Percentiles rank a stretch among this genome's conserved stretches.
Evolutionary conservation across 176 grass and related monocot genomes (phyloP).

Genomic region (Eleusine indica): DNA sequence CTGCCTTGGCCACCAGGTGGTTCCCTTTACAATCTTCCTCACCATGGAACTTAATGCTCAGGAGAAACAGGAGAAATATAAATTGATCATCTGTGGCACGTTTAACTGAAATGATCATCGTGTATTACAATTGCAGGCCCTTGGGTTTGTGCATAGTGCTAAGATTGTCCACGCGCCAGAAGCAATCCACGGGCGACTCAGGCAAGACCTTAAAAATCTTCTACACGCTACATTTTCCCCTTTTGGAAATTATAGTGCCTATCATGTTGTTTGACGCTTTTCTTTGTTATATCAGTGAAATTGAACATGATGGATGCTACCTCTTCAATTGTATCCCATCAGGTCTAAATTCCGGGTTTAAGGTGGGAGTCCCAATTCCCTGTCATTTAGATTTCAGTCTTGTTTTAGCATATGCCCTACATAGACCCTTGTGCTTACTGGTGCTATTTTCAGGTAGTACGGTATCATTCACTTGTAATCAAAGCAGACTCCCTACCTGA

Average conservation of each 20-base stretch:
- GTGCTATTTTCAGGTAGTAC: constrained; percentile 68
- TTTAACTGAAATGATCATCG: neutral
- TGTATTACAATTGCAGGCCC: constrained; percentile 58
- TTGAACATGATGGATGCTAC: constrained; percentile 69
- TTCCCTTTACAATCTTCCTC: constrained; percentile 24
- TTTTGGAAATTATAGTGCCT: neutral
- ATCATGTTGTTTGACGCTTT: neutral
- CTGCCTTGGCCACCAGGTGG: constrained; percentile 96
- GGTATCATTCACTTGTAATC: constrained; percentile 96
- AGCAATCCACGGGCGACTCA: constrained; percentile 88
- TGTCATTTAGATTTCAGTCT: neutral
- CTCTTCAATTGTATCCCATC: constrained; percentile 83
- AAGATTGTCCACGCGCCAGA: constrained; percentile 81
- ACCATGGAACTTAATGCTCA: constrained; percentile 16
- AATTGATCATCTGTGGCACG: neutral
- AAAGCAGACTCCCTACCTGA: constrained; percentile 63
- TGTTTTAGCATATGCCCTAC: neutral
- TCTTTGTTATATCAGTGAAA: constrained; percentile 64
- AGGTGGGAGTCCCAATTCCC: constrained; percentile 49
- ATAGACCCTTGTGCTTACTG: neutral
- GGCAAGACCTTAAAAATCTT: constrained; percentile 46
- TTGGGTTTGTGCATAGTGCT: constrained; percentile 92
- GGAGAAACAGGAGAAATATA: neutral
- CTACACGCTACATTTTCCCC: neutral
- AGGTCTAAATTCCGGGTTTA: constrained; percentile 88